These are phyloP conservation scores for Sporobolomyces pararoseus DNA, from an alignment of 768 basidiomycete species.

Conservation along the genomic window DNA sequence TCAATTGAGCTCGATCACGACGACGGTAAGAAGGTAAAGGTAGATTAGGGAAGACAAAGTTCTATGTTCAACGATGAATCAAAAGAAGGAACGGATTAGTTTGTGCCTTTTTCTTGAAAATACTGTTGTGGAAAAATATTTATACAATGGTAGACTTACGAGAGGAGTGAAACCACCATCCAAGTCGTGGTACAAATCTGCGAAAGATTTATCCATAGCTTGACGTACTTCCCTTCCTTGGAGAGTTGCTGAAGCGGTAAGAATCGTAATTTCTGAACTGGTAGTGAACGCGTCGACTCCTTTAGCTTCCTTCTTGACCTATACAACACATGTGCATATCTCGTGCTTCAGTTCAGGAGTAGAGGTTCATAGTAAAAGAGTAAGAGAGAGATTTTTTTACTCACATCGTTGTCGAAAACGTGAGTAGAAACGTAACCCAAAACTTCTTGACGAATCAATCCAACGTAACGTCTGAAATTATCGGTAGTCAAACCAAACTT, in stretches of 20 bases:
- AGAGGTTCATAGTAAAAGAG: not conserved
- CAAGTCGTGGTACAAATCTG: constrained; percentile 76
- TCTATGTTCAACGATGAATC: constrained; percentile 47
- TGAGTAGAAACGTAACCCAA: constrained; percentile 32
- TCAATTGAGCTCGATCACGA: constrained; percentile 82
- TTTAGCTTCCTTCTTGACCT: constrained; percentile 5
- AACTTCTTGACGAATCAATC: constrained; percentile 42
- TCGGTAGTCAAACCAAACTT: constrained; percentile 91
- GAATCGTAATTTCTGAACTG: constrained; percentile 83
- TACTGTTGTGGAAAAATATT: too few species aligned
- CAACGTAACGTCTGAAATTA: constrained; percentile 77
- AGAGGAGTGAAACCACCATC: constrained; percentile 95
- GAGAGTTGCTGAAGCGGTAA: constrained; percentile 87
- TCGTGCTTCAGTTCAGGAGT: not conserved
- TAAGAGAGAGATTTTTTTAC: not conserved
- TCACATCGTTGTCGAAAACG: constrained; percentile 33
- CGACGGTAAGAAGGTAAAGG: constrained; percentile 84
- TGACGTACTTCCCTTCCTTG: constrained; percentile 87
- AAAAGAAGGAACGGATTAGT: too few species aligned
- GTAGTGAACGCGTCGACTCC: constrained; percentile 63
- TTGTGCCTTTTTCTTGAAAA: too few species aligned
- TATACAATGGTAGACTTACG: constrained; percentile 22
- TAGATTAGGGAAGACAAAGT: constrained; percentile 90
- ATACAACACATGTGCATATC: not conserved
- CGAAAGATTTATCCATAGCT: constrained; percentile 74